Evolutionary conservation across 78 protist species (phyloP).

Genomic region (Blattamonas nauphoetae): DNA sequence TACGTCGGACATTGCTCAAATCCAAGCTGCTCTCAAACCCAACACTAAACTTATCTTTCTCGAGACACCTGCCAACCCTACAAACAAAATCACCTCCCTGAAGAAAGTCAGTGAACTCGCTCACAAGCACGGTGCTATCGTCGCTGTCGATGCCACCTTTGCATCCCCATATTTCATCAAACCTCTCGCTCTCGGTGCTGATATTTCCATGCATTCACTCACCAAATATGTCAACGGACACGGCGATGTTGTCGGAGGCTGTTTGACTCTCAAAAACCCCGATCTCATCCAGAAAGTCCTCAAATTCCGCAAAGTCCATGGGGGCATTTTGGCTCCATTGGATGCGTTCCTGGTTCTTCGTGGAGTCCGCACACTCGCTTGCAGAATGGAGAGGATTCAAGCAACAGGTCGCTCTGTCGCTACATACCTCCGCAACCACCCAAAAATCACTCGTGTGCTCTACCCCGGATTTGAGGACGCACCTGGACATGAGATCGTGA

Average conservation of each 20-base stretch:
- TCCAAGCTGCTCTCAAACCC: slow-evolving; percentile 17
- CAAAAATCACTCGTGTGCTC: slow-evolving; percentile 55
- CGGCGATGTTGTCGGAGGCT: slow-evolving; percentile 73
- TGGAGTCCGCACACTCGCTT: slow-evolving; percentile 65
- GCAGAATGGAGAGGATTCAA: slow-evolving; percentile 54
- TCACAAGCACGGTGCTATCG: slow-evolving; percentile 41
- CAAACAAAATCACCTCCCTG: slow-evolving; percentile 55
- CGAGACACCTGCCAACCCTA: slow-evolving; percentile 90
- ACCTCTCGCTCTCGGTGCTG: slow-evolving; percentile 82
- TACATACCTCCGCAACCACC: neutral
- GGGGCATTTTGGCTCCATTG: slow-evolving; percentile 69
- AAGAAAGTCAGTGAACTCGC: slow-evolving; percentile 51
- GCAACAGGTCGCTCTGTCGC: slow-evolving; percentile 7
- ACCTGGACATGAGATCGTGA: slow-evolving; percentile 62
- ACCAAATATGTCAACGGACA: slow-evolving; percentile 85
- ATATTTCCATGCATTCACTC: slow-evolving; percentile 72
- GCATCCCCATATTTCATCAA: slow-evolving; percentile 65
- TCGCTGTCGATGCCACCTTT: slow-evolving; percentile 85
- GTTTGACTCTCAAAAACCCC: slow-evolving; percentile 31
- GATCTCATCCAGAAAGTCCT: slow-evolving; percentile 27
- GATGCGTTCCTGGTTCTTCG: slow-evolving; percentile 73
- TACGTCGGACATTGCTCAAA: neutral
- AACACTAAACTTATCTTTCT: slow-evolving; percentile 62
- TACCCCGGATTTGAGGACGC: slow-evolving; percentile 70
- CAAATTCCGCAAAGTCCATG: slow-evolving; percentile 53